phyloP scores from a whole-genome alignment of 805 yeast genomes.

The Zygosaccharomyces gambellarensis region DNA sequence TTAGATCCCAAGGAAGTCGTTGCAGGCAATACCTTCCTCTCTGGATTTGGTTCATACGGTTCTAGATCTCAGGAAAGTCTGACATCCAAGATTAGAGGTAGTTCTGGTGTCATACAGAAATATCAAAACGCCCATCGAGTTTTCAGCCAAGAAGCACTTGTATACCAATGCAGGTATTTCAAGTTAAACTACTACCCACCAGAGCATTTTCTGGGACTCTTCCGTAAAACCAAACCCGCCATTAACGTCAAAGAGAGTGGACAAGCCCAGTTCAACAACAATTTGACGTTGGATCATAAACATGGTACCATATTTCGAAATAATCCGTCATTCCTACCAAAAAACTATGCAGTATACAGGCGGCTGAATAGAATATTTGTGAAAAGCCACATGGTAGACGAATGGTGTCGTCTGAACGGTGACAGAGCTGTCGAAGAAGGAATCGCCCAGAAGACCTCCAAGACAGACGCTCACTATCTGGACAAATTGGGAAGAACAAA shows the following conservation, averaged over 20 bases:
- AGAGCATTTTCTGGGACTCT: constrained; percentile 27
- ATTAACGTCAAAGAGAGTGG: constrained; percentile 19
- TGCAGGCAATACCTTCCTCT: not conserved
- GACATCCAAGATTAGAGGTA: constrained; percentile 10
- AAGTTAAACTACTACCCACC: constrained; percentile 27
- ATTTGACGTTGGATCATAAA: constrained; percentile 6
- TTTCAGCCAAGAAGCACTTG: constrained; percentile 16
- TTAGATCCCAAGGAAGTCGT: not conserved
- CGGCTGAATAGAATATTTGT: constrained; percentile 16
- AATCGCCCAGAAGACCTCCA: not conserved
- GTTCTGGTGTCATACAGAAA: constrained; percentile 10
- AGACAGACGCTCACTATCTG: not conserved
- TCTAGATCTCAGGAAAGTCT: not conserved
- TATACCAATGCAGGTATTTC: constrained; percentile 24
- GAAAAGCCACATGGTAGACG: constrained; percentile 17
- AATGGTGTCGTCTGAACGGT: constrained; percentile 26
- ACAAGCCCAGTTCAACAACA: constrained; percentile 18
- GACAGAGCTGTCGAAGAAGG: constrained; percentile 16
- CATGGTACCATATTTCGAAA: constrained; percentile 7
- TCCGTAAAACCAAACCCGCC: constrained; percentile 31
- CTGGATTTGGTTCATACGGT: not conserved
- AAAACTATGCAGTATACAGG: constrained; percentile 27
- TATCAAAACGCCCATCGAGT: constrained; percentile 10
- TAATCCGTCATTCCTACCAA: constrained; percentile 19
- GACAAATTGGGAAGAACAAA: constrained; percentile 13